These are phyloP conservation scores for Solanum chacoense DNA, from an alignment of 305 asterid species.

Conservation along the genomic window DNA sequence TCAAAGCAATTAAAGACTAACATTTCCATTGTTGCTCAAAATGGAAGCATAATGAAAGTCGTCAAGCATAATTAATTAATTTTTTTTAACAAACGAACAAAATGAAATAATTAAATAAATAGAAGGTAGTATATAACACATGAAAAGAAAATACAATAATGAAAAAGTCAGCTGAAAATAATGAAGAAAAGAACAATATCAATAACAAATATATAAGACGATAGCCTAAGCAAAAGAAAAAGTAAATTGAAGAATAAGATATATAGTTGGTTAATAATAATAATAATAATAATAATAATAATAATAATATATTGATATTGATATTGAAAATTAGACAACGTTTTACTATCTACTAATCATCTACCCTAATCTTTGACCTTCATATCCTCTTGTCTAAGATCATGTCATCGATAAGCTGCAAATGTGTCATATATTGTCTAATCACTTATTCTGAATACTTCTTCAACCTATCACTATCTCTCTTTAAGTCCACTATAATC, in stretches of 20 bases:
- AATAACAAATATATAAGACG: too few species aligned
- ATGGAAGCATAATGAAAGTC: neutral
- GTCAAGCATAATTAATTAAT: neutral
- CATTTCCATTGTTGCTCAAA: neutral
- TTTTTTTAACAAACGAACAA: neutral
- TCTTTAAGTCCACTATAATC: neutral
- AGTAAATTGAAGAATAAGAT: neutral
- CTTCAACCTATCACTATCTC: neutral
- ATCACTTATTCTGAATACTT: neutral
- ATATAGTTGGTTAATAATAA: neutral
- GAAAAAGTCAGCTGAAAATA: too few species aligned
- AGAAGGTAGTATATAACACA: neutral
- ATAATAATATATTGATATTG: too few species aligned
- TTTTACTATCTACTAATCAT: neutral
- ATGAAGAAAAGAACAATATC: too few species aligned
- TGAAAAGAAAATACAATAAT: too few species aligned
- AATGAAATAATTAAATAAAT: neutral
- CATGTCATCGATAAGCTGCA: neutral
- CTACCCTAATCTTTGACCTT: neutral
- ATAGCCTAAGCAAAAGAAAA: too few species aligned
- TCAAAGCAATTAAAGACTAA: neutral
- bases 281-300: too few species aligned
- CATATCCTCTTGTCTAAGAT: neutral
- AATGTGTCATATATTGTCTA: neutral
- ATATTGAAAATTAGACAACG: neutral